These are phyloP conservation scores for Guyanaporus albipodus DNA, from an alignment of 768 basidiomycete species.

Conservation along the genomic window DNA sequence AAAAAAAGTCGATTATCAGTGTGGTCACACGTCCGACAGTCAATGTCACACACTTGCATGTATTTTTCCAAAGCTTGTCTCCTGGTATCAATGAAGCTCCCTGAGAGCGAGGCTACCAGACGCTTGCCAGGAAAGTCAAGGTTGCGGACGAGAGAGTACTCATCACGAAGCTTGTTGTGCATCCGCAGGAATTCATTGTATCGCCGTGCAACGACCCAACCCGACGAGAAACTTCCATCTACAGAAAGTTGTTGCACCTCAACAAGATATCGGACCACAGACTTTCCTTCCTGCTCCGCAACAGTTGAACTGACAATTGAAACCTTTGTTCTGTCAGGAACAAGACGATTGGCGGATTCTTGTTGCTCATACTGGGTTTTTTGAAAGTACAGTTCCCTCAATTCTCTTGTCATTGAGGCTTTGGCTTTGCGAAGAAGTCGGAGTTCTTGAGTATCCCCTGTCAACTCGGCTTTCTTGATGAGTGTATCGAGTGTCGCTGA, in stretches of 20 bases:
- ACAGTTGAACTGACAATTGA: constrained; percentile 79
- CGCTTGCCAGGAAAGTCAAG: constrained; percentile 93
- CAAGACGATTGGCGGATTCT: constrained; percentile 82
- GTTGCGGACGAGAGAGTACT: constrained; percentile 57
- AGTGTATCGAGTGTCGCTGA: constrained; percentile 80
- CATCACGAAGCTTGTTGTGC: constrained; percentile 81
- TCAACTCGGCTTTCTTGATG: constrained; percentile 92
- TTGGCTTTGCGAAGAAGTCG: constrained; percentile 79
- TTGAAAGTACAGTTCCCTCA: constrained; percentile 84
- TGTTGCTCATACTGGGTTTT: constrained; percentile 92
- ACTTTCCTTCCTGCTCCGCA: constrained; percentile 82
- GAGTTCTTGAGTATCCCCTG: constrained; percentile 85
- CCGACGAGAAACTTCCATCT: constrained; percentile 75
- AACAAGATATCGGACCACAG: constrained; percentile 87
- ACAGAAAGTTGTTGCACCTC: constrained; percentile 85
- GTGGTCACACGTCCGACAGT: too few relatives aligned
- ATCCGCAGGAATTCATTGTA: constrained; percentile 95
- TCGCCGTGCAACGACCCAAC: constrained; percentile 90
- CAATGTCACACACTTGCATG: constrained; percentile 57
- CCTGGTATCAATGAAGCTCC: constrained; percentile 83
- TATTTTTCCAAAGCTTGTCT: constrained; percentile 82
- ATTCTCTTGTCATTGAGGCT: constrained; percentile 74
- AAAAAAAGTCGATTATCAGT: constrained; percentile 3
- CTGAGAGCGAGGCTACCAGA: constrained; percentile 83
- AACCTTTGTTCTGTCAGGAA: constrained; percentile 82